Base-by-base conservation (phyloP, 2,329 filamentous ascomycete species). In the Penicillium sp. region DNA sequence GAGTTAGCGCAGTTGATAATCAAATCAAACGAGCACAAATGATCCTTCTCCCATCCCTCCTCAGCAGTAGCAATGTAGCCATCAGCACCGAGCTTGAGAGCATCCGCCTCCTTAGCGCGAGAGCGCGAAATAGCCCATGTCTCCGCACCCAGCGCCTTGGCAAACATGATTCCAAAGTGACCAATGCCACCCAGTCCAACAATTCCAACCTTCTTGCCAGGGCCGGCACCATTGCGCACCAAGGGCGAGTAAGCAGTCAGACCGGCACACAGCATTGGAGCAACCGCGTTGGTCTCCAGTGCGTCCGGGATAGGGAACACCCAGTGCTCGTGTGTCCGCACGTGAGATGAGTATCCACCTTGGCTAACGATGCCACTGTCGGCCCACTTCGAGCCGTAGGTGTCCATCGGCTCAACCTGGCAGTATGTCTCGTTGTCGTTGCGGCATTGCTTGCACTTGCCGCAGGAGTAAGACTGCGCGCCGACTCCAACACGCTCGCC, bases 181-280 rank as follows among this genome's bases (percentile, higher is more conserved):
- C 88, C 88, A 53, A 90, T 82, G 12, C 87, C 87, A 17, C 87
- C 87, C 22, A 79, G 61, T 11, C 75, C 75, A 19, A 78, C 70
- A 19, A 75, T 69, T 31, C 72, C 73, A 14, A 76, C 73, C 55
- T 73, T 72, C 61, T 75, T 74, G 9, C 90, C 90, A 1, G 88
- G 88, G 0, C 88, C 88, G 57, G 83, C 82, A 22, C 88, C 88
- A 67, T 91, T 86, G 46, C 90, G 83, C 61, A 89, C 86, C 14
- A 96, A 80, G 1, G 91, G 90, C 57, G 84, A 88, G 77, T 86
- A 95, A 56, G 86, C 85, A 4, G 91, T 95, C 62, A 95, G 80
- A 60, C 91, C 91, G 38, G 89, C 91, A 74, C 91, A 95, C 63
- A 94, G 82, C 88, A 92, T 91, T 10, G 88, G 89, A 1, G 89